Evolutionary conservation across 2,329 filamentous ascomycete genomes (phyloP), one percentile per base, ranked within the genome.

Genomic region (Curvularia verruculosa): DNA sequence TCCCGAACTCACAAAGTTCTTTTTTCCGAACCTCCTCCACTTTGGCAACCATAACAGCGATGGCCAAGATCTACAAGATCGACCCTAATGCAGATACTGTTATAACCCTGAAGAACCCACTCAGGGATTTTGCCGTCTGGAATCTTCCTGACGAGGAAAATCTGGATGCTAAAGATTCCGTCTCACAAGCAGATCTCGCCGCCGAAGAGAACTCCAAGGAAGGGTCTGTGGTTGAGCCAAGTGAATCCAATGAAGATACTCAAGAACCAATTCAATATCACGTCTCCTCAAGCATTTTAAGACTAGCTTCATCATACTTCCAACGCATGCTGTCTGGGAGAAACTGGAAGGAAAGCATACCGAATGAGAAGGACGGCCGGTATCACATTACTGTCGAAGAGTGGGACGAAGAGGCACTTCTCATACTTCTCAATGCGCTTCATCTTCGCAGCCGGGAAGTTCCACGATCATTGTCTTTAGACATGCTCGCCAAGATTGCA

Each of bases 381-480:
- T 48, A 54, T 28, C 37, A 58, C 4, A 50, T 51, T 8, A 15
- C 18, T 10, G 26, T 29, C 4, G 46, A 58, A 13, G 54, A 60
- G 69, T 63, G 55, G 53, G 71, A 82, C 49, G 65, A 72, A 5
- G 67, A 75, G 8, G 79, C 79, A 0, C 71, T 82, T 5, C 64
- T 74, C 13, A 76, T 78, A 13, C 59, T 82, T 1, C 65, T 83
- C 50, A 76, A 81, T 55, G 77, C 80, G 15, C 67, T 83, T n/a
- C 81, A 83, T 65, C 69, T 77, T 50, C 74, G 73, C 2, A 74
- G 68, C 8, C 59, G 68, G 29, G 71, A 77, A 36, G 72, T 83
- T 7, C 80, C 80, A 0, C 64, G 18, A 5, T 0, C 9, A 1
- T 29, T 26, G 1, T 3, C 5, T 18, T 19, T 54, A 5, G 29